These are phyloP conservation scores for Geotrichum carabidarum DNA, from an alignment of 1,139 yeast species.

Conservation along the genomic window DNA sequence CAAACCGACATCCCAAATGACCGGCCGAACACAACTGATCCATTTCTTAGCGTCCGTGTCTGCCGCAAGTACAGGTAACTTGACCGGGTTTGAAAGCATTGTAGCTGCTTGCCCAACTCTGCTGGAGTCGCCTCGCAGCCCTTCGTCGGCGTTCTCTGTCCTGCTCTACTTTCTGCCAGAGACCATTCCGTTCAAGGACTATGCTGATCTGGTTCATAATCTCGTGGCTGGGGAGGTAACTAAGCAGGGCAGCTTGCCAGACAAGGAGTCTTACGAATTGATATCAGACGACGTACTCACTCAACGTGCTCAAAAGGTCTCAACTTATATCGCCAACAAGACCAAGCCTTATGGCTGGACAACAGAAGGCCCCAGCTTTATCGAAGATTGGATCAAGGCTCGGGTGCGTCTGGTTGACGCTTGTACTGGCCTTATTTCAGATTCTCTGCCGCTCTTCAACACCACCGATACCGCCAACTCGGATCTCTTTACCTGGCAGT, in stretches of 20 bases:
- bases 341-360: constrained; percentile 23
- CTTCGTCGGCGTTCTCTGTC: constrained; percentile 11
- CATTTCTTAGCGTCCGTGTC: constrained; percentile 5
- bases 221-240: constrained; percentile 6
- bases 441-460: constrained; percentile 14
- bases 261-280: not conserved
- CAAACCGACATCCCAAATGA: not conserved
- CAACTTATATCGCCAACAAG: constrained; percentile 18
- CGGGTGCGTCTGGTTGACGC: constrained; percentile 26
- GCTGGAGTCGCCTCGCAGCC: constrained; percentile 11
- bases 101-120: not conserved
- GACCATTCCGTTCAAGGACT: constrained; percentile 8
- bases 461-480: constrained; percentile 19
- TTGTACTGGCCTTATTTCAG: constrained; percentile 23
- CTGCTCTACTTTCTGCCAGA: constrained; percentile 18
- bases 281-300: constrained; percentile 20
- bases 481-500: constrained; percentile 24
- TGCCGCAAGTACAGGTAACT: constrained; percentile 7
- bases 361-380: not conserved
- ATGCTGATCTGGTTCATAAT: constrained; percentile 10
- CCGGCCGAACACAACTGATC: constrained; percentile 1
- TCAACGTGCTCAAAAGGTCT: constrained; percentile 18
- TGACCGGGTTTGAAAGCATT: constrained; percentile 4
- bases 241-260: not conserved
- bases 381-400: constrained; percentile 25